phyloP scores from a whole-genome alignment of 495 filamentous ascomycete genomes.

The Penicillium alfredii region DNA sequence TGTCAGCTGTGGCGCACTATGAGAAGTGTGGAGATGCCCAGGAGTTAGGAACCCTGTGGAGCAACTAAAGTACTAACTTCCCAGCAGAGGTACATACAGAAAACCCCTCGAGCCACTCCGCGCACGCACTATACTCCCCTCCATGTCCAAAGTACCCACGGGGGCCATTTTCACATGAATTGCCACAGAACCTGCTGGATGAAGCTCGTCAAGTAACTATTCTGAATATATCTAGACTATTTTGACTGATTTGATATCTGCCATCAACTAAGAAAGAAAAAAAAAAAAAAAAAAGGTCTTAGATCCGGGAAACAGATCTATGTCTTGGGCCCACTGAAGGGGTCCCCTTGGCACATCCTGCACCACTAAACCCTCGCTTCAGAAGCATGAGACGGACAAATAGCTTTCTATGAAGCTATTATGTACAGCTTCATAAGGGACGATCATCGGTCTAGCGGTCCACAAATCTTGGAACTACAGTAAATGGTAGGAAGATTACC shows the following conservation, averaged over 20 bases:
- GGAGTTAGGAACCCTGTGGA: too few species aligned
- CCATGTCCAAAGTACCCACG: too few species aligned
- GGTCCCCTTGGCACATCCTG: not conserved
- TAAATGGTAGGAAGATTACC: too few species aligned
- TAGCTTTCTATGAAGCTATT: too few species aligned
- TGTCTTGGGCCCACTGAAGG: not conserved
- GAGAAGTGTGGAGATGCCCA: not conserved
- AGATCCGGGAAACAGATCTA: constrained; percentile 14
- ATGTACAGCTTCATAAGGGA: too few species aligned
- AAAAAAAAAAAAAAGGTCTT: constrained; percentile 9
- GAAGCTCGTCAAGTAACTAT: not conserved
- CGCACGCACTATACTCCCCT: not conserved
- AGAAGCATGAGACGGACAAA: too few species aligned
- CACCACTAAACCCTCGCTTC: not conserved
- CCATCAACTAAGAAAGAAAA: constrained; percentile 4
- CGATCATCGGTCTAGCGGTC: not conserved
- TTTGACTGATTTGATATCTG: not conserved
- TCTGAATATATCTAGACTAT: not conserved
- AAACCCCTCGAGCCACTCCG: too few species aligned
- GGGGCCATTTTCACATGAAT: too few species aligned
- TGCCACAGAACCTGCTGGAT: too few species aligned
- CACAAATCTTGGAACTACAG: not conserved
- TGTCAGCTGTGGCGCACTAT: constrained; percentile 2
- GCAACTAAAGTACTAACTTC: too few species aligned
- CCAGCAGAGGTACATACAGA: too few species aligned